These are phyloP conservation scores for Daldinia decipiens DNA, from an alignment of 495 filamentous ascomycete genomes.

Conservation along the genomic window DNA sequence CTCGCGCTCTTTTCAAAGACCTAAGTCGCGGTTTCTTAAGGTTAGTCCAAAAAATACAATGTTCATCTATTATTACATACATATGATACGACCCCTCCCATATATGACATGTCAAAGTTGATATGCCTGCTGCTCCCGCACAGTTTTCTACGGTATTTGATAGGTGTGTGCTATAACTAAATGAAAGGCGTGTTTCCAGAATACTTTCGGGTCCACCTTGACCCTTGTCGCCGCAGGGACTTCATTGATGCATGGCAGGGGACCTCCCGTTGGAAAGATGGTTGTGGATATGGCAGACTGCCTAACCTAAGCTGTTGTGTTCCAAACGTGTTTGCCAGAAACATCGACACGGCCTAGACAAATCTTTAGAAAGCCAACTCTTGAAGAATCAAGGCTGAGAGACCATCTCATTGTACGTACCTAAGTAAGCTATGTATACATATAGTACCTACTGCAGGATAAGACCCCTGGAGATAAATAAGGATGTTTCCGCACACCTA, in stretches of 20 bases:
- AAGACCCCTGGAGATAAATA: slow-evolving; percentile 28
- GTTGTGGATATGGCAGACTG: slow-evolving; percentile 4
- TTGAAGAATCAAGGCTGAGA: not conserved
- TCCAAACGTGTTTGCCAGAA: not conserved
- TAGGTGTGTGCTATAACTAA: slow-evolving; percentile 12
- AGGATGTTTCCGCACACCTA: slow-evolving; percentile 35
- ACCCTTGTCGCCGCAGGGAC: slow-evolving; percentile 33
- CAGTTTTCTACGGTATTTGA: slow-evolving; percentile 8
- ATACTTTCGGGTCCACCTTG: slow-evolving; percentile 12
- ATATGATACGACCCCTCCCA: not conserved
- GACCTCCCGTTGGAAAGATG: slow-evolving; percentile 8
- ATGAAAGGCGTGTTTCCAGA: slow-evolving; percentile 23
- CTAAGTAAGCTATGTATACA: not conserved
- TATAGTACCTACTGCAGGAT: not conserved
- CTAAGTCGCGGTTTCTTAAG: slow-evolving; percentile 11
- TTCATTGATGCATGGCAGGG: slow-evolving; percentile 34
- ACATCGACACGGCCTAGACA: not conserved
- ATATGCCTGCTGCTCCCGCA: slow-evolving; percentile 16
- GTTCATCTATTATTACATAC: slow-evolving; percentile 1
- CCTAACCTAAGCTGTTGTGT: not conserved
- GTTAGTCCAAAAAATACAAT: not conserved
- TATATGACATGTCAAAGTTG: slow-evolving; percentile 23
- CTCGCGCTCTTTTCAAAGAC: not conserved
- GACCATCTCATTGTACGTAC: not conserved
- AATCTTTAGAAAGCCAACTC: no score